Evolutionary conservation across 192 early-diverging fungal species (phyloP), one percentile per base, ranked within the genome.

Genomic region (Backusella sp.): DNA sequence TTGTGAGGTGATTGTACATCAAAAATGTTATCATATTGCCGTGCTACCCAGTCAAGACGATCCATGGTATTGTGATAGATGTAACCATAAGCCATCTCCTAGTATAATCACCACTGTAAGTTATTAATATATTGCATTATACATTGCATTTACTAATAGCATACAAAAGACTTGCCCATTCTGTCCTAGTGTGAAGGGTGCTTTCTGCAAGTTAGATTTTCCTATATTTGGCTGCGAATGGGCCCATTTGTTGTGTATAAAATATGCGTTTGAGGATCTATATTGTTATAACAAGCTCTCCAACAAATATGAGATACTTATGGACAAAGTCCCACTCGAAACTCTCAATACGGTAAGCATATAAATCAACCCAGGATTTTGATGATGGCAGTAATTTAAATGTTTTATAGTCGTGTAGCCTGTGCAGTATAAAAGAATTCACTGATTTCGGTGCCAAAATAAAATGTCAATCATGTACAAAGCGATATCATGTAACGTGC

Each of bases 1-100:
- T 35, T 82, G 72, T 42, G 77, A 79, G 67, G 72, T 76, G 11
- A 76, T 79, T 72, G 73, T 72, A 17, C 73, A 74, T 36, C 52
- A 68, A 79, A 68, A 74, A 6, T 79, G 77, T 37, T 79, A 79
- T 49, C 66, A 23, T 0, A 69, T 79, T 11, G n/a, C 15, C 1
- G 44, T 59, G 23, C 34, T 42, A 32, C 77, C 77, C 21, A 68
- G 67, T 4, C 44, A 17, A 39, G 41, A 70, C 0, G 77, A 79
- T 19, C 52, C 42, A 15, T 79, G 77, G 77, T 69, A 70, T 35
- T 79, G 77, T 46, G 77, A 79, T 37, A 42, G 77, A 21, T 79
- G 77, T 49, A 39, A 59, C 12, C 23, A 62, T 5, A 62, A 26
- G 11, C 21, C 56, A 62, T 8, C 56, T 28, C 23, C 26, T 28